Base-by-base conservation (phyloP, 1,139 yeast species). In the Lodderomyces margitis region DNA sequence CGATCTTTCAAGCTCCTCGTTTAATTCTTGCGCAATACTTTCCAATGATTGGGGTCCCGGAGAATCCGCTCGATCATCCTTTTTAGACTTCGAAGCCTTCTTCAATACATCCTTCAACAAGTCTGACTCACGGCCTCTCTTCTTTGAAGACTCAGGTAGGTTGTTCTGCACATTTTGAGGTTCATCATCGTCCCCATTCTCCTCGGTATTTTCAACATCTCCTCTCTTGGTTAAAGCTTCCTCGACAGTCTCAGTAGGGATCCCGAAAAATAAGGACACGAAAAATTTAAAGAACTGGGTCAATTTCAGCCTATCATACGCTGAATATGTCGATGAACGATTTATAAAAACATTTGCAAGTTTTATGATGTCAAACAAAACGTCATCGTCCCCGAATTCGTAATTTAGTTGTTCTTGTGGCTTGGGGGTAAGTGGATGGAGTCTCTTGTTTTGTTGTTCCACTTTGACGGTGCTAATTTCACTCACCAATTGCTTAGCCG, bases 381-480 rank as follows among this genome's bases (percentile, higher is more conserved):
- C 80, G 11, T 77, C 83, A 42, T 68, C 62, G 56, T 92, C 96
- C 8, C 68, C 64, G 53, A 91, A 81, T 30, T 66, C 66, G 57
- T 81, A 89, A 45, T 76, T 76, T 48, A 92, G 73, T 62, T 92
- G 97, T 45, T 85, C 84, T 58, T 83, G 84, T 8, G 95, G 87
- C 52, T 79, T 83, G 12, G 96, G 96, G 34, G 94, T 84, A 54
- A 88, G 74, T 37, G 96, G 96, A 57, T 87, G 91, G 46, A 87
- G 70, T 56, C 95, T 75, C 63, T 88, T 72, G 50, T 72, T 72
- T 41, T 75, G 78, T 61, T 92, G 98, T 57, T 92, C 98, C 35
- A 88, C 86, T 62, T 91, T 89, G 32, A 91, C 86, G 2, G 96
- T 87, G 50, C 94, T 86, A 43, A 94, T 87, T 60, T 92, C 98